A percentile compares a stretch with the other conserved stretches of the same genome.
Evolutionary conservation across 106 monocot species (phyloP).

Genomic region (Iris macrosiphon): DNA sequence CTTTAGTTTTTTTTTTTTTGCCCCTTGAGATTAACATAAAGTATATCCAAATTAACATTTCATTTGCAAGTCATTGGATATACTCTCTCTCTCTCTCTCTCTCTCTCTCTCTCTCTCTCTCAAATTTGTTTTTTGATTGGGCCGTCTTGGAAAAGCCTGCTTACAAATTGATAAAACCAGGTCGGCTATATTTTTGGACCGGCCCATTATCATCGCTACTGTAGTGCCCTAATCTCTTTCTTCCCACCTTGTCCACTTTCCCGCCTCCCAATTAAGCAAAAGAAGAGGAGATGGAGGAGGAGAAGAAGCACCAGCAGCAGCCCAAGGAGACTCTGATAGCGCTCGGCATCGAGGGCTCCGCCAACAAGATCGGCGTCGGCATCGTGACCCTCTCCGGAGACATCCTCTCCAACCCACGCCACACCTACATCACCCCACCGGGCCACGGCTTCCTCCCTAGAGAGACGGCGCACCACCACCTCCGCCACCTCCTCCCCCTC

Average conservation of each 20-base stretch:
- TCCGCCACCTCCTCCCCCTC: conserved; percentile 74
- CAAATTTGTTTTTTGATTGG: too few relatives aligned
- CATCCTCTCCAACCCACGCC: conserved; percentile 89
- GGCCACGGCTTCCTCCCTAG: conserved; percentile 99
- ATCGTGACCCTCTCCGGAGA: conserved; percentile 56
- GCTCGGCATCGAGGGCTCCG: conserved; percentile 84
- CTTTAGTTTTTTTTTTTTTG: too few relatives aligned
- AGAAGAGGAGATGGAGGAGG: neutral
- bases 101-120: too few relatives aligned
- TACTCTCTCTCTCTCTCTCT: too few relatives aligned
- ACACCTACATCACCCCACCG: conserved; percentile 95
- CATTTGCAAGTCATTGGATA: too few relatives aligned
- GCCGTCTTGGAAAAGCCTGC: too few relatives aligned
- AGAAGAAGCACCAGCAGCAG: neutral
- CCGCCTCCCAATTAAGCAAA: neutral
- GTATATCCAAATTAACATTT: too few relatives aligned
- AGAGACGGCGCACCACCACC: conserved; percentile 96
- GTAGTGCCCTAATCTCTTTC: neutral
- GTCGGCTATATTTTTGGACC: too few relatives aligned
- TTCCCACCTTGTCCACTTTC: neutral
- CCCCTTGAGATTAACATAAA: too few relatives aligned
- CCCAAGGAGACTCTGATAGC: conserved; percentile 19
- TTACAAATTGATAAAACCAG: too few relatives aligned
- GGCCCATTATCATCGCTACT: too few relatives aligned
- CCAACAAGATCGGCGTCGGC: conserved; percentile 95